These are phyloP conservation scores for Exutisphaerella laricina DNA, from an alignment of 2,329 filamentous ascomycete species.

Conservation along the genomic window DNA sequence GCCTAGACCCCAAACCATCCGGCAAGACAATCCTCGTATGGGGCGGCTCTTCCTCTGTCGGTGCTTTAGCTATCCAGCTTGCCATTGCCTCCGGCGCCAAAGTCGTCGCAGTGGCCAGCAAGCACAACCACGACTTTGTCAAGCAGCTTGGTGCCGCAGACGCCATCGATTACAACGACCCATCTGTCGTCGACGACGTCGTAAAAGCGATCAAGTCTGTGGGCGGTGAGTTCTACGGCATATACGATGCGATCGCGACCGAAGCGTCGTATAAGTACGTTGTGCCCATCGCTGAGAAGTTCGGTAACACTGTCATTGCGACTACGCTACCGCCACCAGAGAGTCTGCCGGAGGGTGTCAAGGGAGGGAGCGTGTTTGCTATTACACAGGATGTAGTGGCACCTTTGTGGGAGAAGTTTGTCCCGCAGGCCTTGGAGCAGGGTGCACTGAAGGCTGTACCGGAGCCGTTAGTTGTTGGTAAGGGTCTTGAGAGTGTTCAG, in stretches of 20 bases:
- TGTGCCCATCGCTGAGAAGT: constrained; percentile 27
- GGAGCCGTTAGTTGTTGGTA: constrained; percentile 35
- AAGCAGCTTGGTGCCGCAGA: constrained; percentile 28
- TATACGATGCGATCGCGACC: constrained; percentile 37
- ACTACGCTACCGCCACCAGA: constrained; percentile 22
- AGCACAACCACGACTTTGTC: constrained; percentile 32
- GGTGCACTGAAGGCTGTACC: constrained; percentile 33
- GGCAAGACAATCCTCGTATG: constrained; percentile 38
- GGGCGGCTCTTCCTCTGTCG: constrained; percentile 36
- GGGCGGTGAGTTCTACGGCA: constrained; percentile 39
- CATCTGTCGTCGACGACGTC: constrained; percentile 35
- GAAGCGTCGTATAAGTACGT: constrained; percentile 22
- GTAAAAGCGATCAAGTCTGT: constrained; percentile 34
- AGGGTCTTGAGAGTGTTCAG: constrained; percentile 33
- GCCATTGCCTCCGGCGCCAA: constrained; percentile 33
- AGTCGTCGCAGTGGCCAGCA: constrained; percentile 32
- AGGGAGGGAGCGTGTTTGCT: constrained; percentile 27
- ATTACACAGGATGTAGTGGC: constrained; percentile 22
- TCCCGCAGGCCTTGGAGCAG: constrained; percentile 32
- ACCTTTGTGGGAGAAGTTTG: constrained; percentile 28
- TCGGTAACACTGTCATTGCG: constrained; percentile 22
- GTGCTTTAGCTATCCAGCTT: constrained; percentile 32
- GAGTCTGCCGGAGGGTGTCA: constrained; percentile 25
- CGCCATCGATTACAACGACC: constrained; percentile 33
- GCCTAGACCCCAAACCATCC: constrained; percentile 27